Percentiles rank a stretch among this genome's conserved stretches.
phyloP scores from a whole-genome alignment of 164 flowering plant genomes.

The Vitis rupestris region DNA sequence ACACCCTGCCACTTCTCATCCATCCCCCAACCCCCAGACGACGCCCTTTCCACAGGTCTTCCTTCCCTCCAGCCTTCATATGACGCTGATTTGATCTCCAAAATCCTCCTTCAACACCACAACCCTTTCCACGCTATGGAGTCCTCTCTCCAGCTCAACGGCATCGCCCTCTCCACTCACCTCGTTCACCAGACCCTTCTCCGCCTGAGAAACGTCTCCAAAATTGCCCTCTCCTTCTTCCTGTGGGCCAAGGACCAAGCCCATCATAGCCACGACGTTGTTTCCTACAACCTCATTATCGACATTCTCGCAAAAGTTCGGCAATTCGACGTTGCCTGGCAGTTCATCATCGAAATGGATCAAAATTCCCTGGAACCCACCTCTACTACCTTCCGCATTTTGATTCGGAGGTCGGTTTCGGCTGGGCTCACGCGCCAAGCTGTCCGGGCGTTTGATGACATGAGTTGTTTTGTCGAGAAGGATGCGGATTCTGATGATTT shows the following conservation, averaged over 20 bases:
- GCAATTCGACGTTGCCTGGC: constrained; percentile 92
- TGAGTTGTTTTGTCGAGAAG: constrained; percentile 43
- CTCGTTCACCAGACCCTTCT: constrained; percentile 77
- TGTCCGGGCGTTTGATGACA: constrained; percentile 77
- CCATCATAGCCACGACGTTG: constrained; percentile 29
- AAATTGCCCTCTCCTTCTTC: constrained; percentile 79
- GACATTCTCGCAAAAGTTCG: constrained; percentile 70
- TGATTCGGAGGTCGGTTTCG: constrained; percentile 66
- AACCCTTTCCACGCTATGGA: constrained; percentile 91
- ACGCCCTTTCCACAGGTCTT: constrained; percentile 11
- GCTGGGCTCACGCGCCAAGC: constrained; percentile 89
- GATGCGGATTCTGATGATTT: constrained; percentile 31
- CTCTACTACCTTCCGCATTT: constrained; percentile 48
- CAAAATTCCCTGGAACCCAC: constrained; percentile 28
- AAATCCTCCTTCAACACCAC: constrained; percentile 71
- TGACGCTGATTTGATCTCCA: constrained; percentile 67
- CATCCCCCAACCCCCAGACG: too few relatives aligned
- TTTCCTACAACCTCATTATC: constrained; percentile 57
- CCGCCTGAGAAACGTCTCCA: constrained; percentile 64
- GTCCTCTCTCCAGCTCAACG: constrained; percentile 78
- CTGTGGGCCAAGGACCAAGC: constrained; percentile 43
- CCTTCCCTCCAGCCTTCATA: constrained; percentile 49
- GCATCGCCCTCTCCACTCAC: constrained; percentile 50
- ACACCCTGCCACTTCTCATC: too few relatives aligned
- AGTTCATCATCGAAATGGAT: constrained; percentile 71